Base-by-base conservation (phyloP, 305 asterid species). In the Striga hermonthica region DNA sequence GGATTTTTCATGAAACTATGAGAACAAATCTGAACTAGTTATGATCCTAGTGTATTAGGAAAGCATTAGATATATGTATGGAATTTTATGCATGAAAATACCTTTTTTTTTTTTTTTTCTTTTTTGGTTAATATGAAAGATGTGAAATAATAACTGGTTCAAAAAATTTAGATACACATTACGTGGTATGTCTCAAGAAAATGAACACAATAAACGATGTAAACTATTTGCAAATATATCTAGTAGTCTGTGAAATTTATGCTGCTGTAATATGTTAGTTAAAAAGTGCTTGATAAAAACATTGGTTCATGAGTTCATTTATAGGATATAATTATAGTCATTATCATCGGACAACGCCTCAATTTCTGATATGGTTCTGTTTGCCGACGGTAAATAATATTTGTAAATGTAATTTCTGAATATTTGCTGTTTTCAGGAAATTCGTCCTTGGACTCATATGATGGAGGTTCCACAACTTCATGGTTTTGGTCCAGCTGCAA, bases 361-460 rank as follows among this genome's bases (percentile, higher is more conserved):
- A 54, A 59, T 64, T 67, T 62, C 50, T 38, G 15, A 15, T 65
- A 53, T 55, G 31, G 10, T 28, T 66, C 22, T 57, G 43, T 40
- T 57, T 11, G 44, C 66, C 49, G 38, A 35, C 38, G 22, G 57
- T 59, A 39, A 37, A 48, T 65, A 37, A 49, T 57, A 59, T 67
- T 62, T 62, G 41, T 52, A 14, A 68, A 7, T 58, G 7, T 57
- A 7, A 22, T 45, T 74, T 69, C 76, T 72, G 53, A 79, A 65
- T 39, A 2, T 64, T 52, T 63, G 62, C 59, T 45, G 53, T 70
- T 65, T 74, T 62, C 69, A 93, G 98, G 98, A 93, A 84, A 90
- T 93, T 60, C 96, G 96, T 68, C 98, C 98, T 47, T 92, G 98
- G 97, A 92, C 97, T 15, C 98, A 92, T 78, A 92, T 89, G 98